Percentiles rank a stretch among this genome's conserved stretches.
Conservation (phyloP, 163 green algal species). For the Scenedesmus sp. region DNA sequence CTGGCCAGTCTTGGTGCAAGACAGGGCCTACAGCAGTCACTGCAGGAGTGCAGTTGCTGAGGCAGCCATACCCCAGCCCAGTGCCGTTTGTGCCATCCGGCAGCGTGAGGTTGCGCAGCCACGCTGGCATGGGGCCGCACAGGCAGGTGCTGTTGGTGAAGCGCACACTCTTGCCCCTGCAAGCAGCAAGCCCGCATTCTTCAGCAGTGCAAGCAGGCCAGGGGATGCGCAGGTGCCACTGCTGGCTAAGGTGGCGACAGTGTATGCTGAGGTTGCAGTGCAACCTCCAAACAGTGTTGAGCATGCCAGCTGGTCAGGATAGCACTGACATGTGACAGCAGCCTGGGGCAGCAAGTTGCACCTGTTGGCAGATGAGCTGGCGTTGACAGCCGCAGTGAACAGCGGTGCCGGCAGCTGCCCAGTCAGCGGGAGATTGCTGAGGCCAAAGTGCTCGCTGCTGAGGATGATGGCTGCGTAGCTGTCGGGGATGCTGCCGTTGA, state of each 20-base stretch:
- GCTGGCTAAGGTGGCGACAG: neutral
- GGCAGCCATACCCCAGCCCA: neutral
- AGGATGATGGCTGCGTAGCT: neutral
- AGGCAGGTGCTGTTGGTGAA: constrained; percentile 39
- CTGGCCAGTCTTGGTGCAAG: constrained; percentile 28
- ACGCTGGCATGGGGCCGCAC: neutral
- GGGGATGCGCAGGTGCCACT: neutral
- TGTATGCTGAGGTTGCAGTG: no score
- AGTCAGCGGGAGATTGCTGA: neutral
- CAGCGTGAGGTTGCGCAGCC: neutral
- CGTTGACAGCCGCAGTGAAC: neutral
- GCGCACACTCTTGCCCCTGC: neutral
- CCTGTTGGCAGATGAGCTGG: neutral
- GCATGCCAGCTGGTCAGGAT: no score
- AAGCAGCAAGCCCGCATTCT: neutral
- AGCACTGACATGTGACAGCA: no score
- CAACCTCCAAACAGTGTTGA: no score
- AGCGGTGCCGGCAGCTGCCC: constrained; percentile 7
- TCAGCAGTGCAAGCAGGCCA: neutral
- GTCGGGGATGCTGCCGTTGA: constrained; percentile 2
- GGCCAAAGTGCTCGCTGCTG: constrained; percentile 3
- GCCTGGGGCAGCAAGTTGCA: neutral
- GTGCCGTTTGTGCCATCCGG: neutral
- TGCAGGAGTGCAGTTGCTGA: neutral
- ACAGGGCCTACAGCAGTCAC: neutral